Percentiles rank a stretch among this genome's conserved stretches.
phyloP scores from a whole-genome alignment of 257 asterid genomes.

The Linaria vulgaris region DNA sequence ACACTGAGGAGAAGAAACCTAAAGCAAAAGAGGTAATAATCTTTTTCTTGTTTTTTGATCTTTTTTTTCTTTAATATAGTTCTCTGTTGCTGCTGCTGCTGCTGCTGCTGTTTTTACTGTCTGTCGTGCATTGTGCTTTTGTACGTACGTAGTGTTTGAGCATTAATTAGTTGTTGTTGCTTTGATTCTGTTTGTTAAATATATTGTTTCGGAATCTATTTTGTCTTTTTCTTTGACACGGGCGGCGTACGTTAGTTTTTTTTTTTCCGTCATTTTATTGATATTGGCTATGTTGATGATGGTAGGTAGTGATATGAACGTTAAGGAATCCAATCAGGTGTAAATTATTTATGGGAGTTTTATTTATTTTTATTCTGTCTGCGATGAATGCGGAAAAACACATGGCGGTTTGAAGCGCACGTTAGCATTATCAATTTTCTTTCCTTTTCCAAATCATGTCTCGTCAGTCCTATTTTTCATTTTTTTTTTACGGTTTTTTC shows the following conservation, averaged over 20 bases:
- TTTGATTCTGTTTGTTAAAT: slow-evolving; percentile 25
- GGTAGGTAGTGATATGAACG: no score
- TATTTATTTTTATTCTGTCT: not conserved
- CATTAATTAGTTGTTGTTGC: no score
- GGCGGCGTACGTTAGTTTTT: slow-evolving; percentile 26
- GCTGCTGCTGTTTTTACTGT: not conserved
- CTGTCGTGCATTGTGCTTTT: slow-evolving; percentile 11
- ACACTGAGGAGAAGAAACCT: slow-evolving; percentile 45
- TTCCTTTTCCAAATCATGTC: not conserved
- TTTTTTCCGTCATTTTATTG: not conserved
- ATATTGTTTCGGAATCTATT: slow-evolving; percentile 19
- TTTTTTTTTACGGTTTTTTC: not conserved
- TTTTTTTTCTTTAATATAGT: not conserved
- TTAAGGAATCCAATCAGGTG: not conserved
- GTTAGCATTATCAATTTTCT: slow-evolving; percentile 28
- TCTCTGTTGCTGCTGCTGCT: not conserved
- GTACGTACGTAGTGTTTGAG: slow-evolving; percentile 11
- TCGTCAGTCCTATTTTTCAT: not conserved
- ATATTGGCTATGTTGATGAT: not conserved
- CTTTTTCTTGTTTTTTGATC: not conserved
- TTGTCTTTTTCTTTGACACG: slow-evolving; percentile 17
- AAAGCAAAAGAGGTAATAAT: slow-evolving; percentile 46
- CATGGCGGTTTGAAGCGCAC: slow-evolving; percentile 42
- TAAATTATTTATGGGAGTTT: no score
- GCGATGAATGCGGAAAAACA: slow-evolving; percentile 33